Evolutionary conservation across 371 early-diverging fungal species (phyloP), one percentile per base, ranked within the genome.

Genomic region (Zopfochytrium polystomum): DNA sequence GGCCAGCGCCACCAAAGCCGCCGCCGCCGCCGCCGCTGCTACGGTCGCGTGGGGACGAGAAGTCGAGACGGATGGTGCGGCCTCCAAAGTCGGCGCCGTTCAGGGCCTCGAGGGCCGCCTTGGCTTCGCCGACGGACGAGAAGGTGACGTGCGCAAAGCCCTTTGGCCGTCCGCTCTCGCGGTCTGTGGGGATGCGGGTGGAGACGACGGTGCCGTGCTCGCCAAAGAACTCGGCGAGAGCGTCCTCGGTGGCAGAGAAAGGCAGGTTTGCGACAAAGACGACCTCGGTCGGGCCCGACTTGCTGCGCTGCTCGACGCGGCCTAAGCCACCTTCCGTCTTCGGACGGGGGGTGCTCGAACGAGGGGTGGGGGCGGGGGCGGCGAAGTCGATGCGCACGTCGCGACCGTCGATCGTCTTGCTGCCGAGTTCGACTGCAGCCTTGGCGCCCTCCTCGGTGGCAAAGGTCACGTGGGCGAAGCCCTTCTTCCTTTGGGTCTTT

Each of bases 231-330:
- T 79, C 79, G 27, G 83, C 76, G 32, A 93, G 62, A 7, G 70
- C 71, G 31, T 85, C 82, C 44, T 81, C 77, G 23, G 85, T 86
- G 18, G 84, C 76, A 23, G 81, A 75, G 68, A 90, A 92, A 35
- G 80, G 72, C 57, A 94, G 67, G 75, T 92, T 92, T 32, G 91
- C 92, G 3, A 92, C 61, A 71, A 91, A 92, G 32, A 94, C 72
- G 2, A 91, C 87, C 30, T 88, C 80, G 43, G 85, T 80, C 27
- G 88, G 87, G 3, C 74, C 80, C 32, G 71, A 66, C 7, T 20
- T 54, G 56, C 71, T 68, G n/a, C 43, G 51, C 55, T 70, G 63
- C 29, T 48, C 63, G 27, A 61, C 47, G 22, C 54, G 29, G 23
- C 58, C 62, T 48, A 62, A 62, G 45, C 30, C 50, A 13, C 15